Conservation (phyloP, 148 eudicot species). For the Fagopyrum homotropicum region DNA sequence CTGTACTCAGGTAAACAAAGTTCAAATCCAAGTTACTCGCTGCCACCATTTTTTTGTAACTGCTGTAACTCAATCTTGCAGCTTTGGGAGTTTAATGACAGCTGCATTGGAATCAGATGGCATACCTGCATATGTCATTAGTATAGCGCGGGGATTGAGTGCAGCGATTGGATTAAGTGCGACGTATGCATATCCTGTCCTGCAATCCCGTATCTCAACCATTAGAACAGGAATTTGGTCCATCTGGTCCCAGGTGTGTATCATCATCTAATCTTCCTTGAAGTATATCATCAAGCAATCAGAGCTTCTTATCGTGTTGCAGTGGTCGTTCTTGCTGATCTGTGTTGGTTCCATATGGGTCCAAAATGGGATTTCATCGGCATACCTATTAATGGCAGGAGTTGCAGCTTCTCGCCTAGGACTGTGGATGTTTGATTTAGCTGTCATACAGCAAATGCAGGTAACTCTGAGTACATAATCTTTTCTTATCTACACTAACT, state of each 20-base stretch:
- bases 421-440: constrained; percentile 92
- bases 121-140: constrained; percentile 72
- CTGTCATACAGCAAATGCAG: constrained; percentile 97
- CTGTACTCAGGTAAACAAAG: constrained; percentile 64
- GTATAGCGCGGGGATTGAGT: constrained; percentile 73
- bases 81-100: constrained; percentile 94
- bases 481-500: not conserved
- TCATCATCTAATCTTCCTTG: not conserved
- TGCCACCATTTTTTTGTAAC: not conserved
- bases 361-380: constrained; percentile 31
- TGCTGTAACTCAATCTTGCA: constrained; percentile 18
- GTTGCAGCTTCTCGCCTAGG: constrained; percentile 91
- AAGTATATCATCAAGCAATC: not conserved
- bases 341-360: constrained; percentile 79
- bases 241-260: constrained; percentile 94
- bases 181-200: constrained; percentile 66
- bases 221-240: constrained; percentile 93
- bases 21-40: not conserved
- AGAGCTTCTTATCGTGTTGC: constrained; percentile 11
- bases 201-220: constrained; percentile 60
- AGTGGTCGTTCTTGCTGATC: constrained; percentile 70
- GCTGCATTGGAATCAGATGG: constrained; percentile 89
- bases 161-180: constrained; percentile 79
- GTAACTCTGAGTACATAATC: constrained; percentile 19
- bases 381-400: constrained; percentile 75